phyloP scores from a whole-genome alignment of 352 stramenopile genomes.

The Phytophthora quininea region DNA sequence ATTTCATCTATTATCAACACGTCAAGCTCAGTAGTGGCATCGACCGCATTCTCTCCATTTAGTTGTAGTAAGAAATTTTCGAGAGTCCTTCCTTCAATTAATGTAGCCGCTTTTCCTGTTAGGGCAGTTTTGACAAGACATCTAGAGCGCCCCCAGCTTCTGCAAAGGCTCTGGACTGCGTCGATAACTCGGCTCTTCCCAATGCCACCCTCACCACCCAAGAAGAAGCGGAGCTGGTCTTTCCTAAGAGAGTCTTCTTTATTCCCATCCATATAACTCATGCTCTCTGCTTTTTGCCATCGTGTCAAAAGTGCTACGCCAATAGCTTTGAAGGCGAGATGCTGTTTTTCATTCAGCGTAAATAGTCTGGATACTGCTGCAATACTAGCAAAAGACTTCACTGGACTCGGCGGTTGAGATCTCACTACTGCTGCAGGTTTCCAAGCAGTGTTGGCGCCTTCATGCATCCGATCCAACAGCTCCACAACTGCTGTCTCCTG shows the following conservation, averaged over 20 bases:
- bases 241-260: not conserved
- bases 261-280: not conserved
- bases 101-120: not conserved
- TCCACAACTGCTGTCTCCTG: too few relatives aligned
- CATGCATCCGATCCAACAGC: too few relatives aligned
- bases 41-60: too few relatives aligned
- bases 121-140: constrained; percentile 1
- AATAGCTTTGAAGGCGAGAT: not conserved
- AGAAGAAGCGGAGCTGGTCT: constrained; percentile 8
- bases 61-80: too few relatives aligned
- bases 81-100: constrained; percentile 3
- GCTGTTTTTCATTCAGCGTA: not conserved
- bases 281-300: not conserved
- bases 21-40: too few relatives aligned
- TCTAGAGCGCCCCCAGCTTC: not conserved
- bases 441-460: not conserved
- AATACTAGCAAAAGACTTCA: not conserved
- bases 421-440: not conserved
- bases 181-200: constrained; percentile 11
- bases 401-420: too few relatives aligned
- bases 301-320: not conserved
- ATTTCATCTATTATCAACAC: too few relatives aligned
- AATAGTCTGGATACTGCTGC: not conserved
- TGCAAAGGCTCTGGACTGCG: constrained; percentile 1
- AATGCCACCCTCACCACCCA: not conserved